Base-by-base conservation (phyloP, 2,329 filamentous ascomycete species). In the Pestalotiopsis sp. region DNA sequence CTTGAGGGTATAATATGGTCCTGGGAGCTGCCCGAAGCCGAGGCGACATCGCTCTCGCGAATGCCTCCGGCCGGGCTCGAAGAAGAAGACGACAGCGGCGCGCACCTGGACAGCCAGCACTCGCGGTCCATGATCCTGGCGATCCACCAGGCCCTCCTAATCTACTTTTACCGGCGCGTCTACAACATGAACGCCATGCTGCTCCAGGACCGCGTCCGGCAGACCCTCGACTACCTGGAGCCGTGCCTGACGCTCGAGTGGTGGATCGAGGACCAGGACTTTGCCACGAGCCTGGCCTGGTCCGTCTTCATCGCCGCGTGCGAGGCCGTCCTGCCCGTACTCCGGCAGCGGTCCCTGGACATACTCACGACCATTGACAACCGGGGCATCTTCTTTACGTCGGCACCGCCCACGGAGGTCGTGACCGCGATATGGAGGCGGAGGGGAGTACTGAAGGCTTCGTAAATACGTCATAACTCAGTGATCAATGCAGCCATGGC, bases 121-220 rank as follows among this genome's bases (percentile, higher is more conserved):
- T 70, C 76, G 17, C 72, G 76, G 9, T 75, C 72, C 49, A 75
- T 82, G 75, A 73, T 80, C 0, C 70, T 77, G 0, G 82, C 82
- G 7, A 80, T 85, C 67, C 80, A 83, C 9, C 78, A 82, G 41
- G 82, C 82, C 0, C 70, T 84, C 12, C 73, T 80, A 4, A 83
- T 85, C 3, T 84, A 83, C 71, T 85, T 85, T 62, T 83, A 85
- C 69, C 77, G 83, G 1, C 75, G 82, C 4, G 80, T 85, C 2
- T 78, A 81, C 70, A 74, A 81, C 38, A 70, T 82, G 38, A 80
- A 81, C 40, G 76, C 81, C 11, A 79, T 80, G 61, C 77, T 83
- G 3, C 67, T 84, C 0, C 82, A 84, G 62, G 74, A 78, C 20
- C 70, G 75, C 3, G 82, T 84, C 0, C 70, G 72, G 1, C 77